Evolutionary conservation across 1,284 basidiomycete genomes (phyloP).

Genomic region (Uromyces viciae-fabae): DNA sequence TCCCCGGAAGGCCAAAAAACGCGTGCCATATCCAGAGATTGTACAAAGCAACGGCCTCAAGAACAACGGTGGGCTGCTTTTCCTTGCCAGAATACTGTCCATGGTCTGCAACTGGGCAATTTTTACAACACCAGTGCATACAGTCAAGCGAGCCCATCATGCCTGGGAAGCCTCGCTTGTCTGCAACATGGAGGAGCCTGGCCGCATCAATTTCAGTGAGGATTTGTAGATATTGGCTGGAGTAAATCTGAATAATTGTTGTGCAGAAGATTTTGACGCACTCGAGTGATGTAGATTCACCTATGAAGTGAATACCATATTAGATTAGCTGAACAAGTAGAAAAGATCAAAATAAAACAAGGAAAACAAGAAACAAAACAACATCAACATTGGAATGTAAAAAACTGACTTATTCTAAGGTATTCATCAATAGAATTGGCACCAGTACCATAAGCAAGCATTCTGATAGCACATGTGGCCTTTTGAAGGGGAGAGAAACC

Average conservation of each 20-base stretch:
- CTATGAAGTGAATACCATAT: not conserved
- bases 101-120: not conserved
- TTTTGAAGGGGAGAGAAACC: not conserved
- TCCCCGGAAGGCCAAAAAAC: not conserved
- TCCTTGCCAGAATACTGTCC: constrained; percentile 3
- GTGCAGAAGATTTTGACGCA: not conserved
- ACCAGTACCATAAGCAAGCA: not conserved
- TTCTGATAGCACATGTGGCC: not conserved
- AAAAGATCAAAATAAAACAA: not conserved
- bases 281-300: not conserved
- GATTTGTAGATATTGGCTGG: not conserved
- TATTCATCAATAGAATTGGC: constrained; percentile 1
- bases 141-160: no score
- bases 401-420: not conserved
- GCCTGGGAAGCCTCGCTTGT: not conserved
- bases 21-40: not conserved
- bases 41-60: not conserved
- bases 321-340: not conserved
- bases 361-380: no score
- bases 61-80: not conserved
- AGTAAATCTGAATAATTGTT: not conserved
- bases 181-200: not conserved
- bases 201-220: not conserved
- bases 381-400: no score
- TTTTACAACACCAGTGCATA: not conserved